Percentiles rank a stretch among this genome's conserved stretches.
phyloP scores from a whole-genome alignment of 495 filamentous ascomycete genomes.

The Venustampulla echinocandica region DNA sequence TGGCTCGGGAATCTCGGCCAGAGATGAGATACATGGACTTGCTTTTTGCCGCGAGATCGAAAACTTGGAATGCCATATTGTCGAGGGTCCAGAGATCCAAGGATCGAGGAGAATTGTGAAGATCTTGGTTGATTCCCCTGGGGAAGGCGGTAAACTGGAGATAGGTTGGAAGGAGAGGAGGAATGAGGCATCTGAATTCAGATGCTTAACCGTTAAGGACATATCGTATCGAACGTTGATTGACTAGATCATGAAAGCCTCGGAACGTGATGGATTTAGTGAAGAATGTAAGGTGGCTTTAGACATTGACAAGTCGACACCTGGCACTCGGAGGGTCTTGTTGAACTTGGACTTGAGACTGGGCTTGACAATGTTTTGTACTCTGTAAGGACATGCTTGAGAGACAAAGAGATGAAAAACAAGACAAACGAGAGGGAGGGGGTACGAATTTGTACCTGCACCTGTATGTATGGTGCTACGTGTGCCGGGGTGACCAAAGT shows the following conservation, averaged over 20 bases:
- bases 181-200: slow-evolving; percentile 66
- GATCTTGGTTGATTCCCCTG: slow-evolving; percentile 2
- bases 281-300: too few species aligned
- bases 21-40: slow-evolving; percentile 47
- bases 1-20: slow-evolving; percentile 50
- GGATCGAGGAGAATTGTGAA: slow-evolving; percentile 65
- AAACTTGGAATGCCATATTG: slow-evolving; percentile 53
- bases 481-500: too few species aligned
- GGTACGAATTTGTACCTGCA: too few species aligned
- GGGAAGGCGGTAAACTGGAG: slow-evolving; percentile 30
- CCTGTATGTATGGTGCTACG: too few species aligned
- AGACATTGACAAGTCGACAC: too few species aligned
- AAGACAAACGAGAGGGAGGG: too few species aligned
- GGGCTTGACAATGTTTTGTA: too few species aligned
- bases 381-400: too few species aligned
- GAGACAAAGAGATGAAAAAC: too few species aligned
- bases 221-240: too few species aligned
- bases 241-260: not conserved
- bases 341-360: too few species aligned
- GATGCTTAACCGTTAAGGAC: slow-evolving; percentile 55
- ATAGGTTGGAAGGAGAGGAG: slow-evolving; percentile 53
- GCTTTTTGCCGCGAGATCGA: slow-evolving; percentile 45
- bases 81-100: slow-evolving; percentile 56
- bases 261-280: not conserved
- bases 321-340: too few species aligned